A percentile compares a stretch with the other conserved stretches of the same genome.
phyloP scores from a whole-genome alignment of 768 basidiomycete species.

The Dioszegia hungarica region DNA sequence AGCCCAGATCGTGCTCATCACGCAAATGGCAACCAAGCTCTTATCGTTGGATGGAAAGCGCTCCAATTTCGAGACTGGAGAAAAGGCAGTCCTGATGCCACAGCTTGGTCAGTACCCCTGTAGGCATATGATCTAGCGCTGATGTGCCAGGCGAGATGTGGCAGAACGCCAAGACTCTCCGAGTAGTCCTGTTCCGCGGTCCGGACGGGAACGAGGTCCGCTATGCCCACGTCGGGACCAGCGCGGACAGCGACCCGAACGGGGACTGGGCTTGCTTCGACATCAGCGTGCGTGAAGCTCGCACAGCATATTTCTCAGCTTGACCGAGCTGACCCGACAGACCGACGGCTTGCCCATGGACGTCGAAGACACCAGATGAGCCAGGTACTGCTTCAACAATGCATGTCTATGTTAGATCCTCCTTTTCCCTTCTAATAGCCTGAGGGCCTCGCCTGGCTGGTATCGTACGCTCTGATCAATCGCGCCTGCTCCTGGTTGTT shows the following conservation, averaged over 20 bases:
- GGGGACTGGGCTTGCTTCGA: conserved; percentile 41
- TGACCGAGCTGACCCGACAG: conserved; percentile 13
- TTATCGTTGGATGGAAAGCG: conserved; percentile 44
- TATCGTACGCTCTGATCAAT: conserved; percentile 52
- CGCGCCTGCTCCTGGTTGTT: conserved; percentile 74
- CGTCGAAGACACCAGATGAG: conserved; percentile 6
- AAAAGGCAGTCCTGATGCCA: conserved; percentile 45
- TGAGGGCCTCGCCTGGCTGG: conserved; percentile 47
- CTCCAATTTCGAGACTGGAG: conserved; percentile 45
- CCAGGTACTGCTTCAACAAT: too few species aligned
- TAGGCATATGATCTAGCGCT: too few species aligned
- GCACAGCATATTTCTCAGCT: too few species aligned
- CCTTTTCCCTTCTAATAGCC: conserved; percentile 36
- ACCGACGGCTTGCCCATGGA: conserved; percentile 30
- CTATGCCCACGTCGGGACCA: conserved; percentile 20
- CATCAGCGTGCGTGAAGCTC: conserved; percentile 45
- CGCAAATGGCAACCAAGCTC: conserved; percentile 46
- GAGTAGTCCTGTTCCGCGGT: conserved; percentile 40
- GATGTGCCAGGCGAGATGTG: conserved; percentile 36
- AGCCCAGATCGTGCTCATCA: conserved; percentile 33
- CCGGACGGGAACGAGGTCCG: conserved; percentile 30
- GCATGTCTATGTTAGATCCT: neutral
- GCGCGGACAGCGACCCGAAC: neutral
- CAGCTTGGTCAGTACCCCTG: conserved; percentile 46
- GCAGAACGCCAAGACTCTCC: conserved; percentile 38